phyloP scores from a whole-genome alignment of 2,329 filamentous ascomycete species.

The Phymatotrichopsis omnivora region DNA sequence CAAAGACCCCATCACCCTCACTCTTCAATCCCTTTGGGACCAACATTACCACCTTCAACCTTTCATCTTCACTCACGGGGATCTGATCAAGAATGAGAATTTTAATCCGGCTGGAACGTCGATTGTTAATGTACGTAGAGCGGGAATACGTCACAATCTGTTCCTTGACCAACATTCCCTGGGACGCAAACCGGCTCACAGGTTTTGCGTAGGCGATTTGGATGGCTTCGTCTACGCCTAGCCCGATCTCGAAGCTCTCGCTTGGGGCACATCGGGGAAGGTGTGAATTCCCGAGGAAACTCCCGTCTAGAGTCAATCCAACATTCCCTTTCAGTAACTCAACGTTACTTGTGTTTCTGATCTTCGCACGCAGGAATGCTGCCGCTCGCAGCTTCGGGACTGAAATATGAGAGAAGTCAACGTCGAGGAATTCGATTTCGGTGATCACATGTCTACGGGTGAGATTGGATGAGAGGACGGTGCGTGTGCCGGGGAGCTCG shows the following conservation, averaged over 20 bases:
- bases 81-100: slow-evolving; percentile 51
- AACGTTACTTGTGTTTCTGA: slow-evolving; percentile 48
- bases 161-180: slow-evolving; percentile 28
- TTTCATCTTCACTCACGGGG: slow-evolving; percentile 52
- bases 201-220: slow-evolving; percentile 47
- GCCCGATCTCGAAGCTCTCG: slow-evolving; percentile 44
- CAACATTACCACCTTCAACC: slow-evolving; percentile 44
- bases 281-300: slow-evolving; percentile 48
- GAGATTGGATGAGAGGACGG: slow-evolving; percentile 43
- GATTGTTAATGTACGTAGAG: slow-evolving; percentile 27
- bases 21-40: slow-evolving; percentile 41
- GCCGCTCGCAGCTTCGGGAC: slow-evolving; percentile 51
- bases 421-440: slow-evolving; percentile 42
- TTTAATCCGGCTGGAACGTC: slow-evolving; percentile 35
- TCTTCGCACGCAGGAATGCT: slow-evolving; percentile 49
- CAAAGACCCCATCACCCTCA: slow-evolving; percentile 36
- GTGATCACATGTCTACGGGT: slow-evolving; percentile 50
- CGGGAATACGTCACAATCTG: slow-evolving; percentile 27
- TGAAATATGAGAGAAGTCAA: slow-evolving; percentile 48
- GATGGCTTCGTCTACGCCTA: slow-evolving; percentile 53
- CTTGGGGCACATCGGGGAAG: slow-evolving; percentile 48
- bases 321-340: slow-evolving; percentile 47
- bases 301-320: slow-evolving; percentile 53
- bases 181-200: slow-evolving; percentile 12
- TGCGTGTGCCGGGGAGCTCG: slow-evolving; percentile 50